These are phyloP conservation scores for Oryza brachyantha DNA, from an alignment of 176 grass and related monocot genomes.

Conservation along the genomic window DNA sequence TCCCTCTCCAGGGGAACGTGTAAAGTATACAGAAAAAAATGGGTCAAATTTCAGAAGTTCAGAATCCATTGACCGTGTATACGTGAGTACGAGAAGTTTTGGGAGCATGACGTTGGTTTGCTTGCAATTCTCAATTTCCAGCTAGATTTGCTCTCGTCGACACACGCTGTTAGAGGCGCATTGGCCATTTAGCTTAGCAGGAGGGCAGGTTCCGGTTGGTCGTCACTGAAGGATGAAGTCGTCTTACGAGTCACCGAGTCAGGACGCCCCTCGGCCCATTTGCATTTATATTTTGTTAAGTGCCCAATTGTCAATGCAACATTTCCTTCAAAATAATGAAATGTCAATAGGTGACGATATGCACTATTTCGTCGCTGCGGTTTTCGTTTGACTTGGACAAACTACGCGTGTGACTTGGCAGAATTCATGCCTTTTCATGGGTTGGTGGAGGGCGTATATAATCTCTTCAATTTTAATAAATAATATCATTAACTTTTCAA, in stretches of 20 bases:
- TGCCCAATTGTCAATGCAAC: background rate
- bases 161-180: background rate
- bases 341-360: background rate
- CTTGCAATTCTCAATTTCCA: background rate
- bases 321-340: background rate
- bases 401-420: background rate
- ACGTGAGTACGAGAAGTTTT: background rate
- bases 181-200: background rate
- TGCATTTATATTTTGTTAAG: background rate
- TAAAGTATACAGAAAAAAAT: conserved; percentile 19
- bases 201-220: background rate
- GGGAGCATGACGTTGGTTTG: background rate
- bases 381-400: background rate
- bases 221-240: background rate
- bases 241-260: background rate
- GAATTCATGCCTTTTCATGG: background rate
- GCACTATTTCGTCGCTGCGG: background rate
- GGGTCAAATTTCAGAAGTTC: background rate
- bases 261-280: background rate
- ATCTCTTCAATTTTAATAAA: too few relatives aligned
- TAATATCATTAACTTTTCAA: too few relatives aligned
- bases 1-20: background rate
- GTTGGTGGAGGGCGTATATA: background rate
- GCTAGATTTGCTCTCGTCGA: background rate
- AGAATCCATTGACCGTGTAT: background rate